Percentiles rank a stretch among this genome's conserved stretches.
These are phyloP conservation scores for Calvatia gigantea DNA, from an alignment of 768 basidiomycete genomes.

Conservation along the genomic window DNA sequence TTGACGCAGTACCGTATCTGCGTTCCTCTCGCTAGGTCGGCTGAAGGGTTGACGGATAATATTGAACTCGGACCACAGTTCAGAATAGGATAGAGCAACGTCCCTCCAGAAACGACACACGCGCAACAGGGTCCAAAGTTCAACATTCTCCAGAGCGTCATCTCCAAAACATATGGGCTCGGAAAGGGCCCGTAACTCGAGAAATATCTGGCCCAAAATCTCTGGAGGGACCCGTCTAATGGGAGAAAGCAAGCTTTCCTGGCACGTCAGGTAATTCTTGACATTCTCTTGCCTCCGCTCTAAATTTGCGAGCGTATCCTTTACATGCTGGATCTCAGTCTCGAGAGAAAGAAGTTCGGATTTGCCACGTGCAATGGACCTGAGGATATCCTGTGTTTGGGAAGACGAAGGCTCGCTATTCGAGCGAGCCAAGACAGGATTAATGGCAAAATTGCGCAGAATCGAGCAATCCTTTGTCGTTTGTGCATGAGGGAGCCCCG, in stretches of 20 bases:
- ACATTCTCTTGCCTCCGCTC: slow-evolving; percentile 1
- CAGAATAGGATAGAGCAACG: slow-evolving; percentile 3
- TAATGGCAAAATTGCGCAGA: not conserved
- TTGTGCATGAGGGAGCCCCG: no score
- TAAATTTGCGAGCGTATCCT: slow-evolving; percentile 5
- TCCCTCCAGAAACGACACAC: slow-evolving; percentile 10
- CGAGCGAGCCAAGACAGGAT: not conserved
- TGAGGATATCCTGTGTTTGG: not conserved
- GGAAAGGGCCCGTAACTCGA: slow-evolving; percentile 1
- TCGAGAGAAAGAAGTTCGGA: slow-evolving; percentile 1
- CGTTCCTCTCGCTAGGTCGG: not conserved
- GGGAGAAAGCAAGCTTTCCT: slow-evolving; percentile 12
- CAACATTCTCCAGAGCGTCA: slow-evolving; percentile 4
- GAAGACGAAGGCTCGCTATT: not conserved
- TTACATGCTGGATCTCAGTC: slow-evolving; percentile 9
- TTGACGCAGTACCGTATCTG: not conserved
- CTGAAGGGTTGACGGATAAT: slow-evolving; percentile 1
- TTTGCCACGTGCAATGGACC: not conserved
- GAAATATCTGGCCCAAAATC: slow-evolving; percentile 20
- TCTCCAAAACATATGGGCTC: not conserved
- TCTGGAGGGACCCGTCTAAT: slow-evolving; percentile 18
- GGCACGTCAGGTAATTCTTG: slow-evolving; percentile 12
- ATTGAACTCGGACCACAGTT: slow-evolving; percentile 4
- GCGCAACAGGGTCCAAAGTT: slow-evolving; percentile 1
- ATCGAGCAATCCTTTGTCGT: not conserved